Percentiles rank a stretch among this genome's conserved stretches.
phyloP scores from a whole-genome alignment of 2,329 filamentous ascomycete genomes.

The Pseudogymnoascus sp. region DNA sequence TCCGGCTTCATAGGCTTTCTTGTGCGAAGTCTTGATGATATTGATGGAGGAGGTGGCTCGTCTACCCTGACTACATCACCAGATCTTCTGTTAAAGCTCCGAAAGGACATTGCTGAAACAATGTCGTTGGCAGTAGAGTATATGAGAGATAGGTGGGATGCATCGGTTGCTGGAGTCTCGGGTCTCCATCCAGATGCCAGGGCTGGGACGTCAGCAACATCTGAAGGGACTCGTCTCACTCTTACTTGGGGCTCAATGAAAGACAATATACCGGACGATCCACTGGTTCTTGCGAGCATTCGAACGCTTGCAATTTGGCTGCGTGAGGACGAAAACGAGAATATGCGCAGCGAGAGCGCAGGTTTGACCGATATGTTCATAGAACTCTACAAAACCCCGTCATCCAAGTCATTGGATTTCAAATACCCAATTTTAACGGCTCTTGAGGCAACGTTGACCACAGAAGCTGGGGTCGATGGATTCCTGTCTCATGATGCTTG shows the following conservation, averaged over 20 bases:
- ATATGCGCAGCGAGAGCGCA: slow-evolving; percentile 38
- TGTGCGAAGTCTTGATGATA: slow-evolving; percentile 44
- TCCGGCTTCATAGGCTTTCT: slow-evolving; percentile 51
- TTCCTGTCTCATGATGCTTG: slow-evolving; percentile 48
- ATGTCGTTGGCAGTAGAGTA: slow-evolving; percentile 57
- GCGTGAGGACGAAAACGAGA: slow-evolving; percentile 58
- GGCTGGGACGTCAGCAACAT: slow-evolving; percentile 34
- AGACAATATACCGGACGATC: slow-evolving; percentile 42
- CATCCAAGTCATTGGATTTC: slow-evolving; percentile 38
- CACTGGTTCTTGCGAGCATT: slow-evolving; percentile 50
- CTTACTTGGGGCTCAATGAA: slow-evolving; percentile 51
- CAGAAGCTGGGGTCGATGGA: slow-evolving; percentile 29
- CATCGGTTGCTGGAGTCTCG: slow-evolving; percentile 51
- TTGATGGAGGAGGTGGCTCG: slow-evolving; percentile 39
- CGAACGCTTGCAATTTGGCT: slow-evolving; percentile 56
- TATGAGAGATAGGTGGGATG: slow-evolving; percentile 62
- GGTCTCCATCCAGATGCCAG: slow-evolving; percentile 53
- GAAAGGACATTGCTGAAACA: slow-evolving; percentile 53
- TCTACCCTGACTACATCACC: slow-evolving; percentile 41
- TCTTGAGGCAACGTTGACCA: slow-evolving; percentile 47
- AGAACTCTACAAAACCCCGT: slow-evolving; percentile 44
- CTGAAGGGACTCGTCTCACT: slow-evolving; percentile 37
- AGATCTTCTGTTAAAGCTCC: slow-evolving; percentile 52
- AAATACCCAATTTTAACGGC: slow-evolving; percentile 50
- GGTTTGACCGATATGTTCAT: slow-evolving; percentile 56